Base-by-base conservation (phyloP, 768 basidiomycete genomes). In the Boletellus sp. region DNA sequence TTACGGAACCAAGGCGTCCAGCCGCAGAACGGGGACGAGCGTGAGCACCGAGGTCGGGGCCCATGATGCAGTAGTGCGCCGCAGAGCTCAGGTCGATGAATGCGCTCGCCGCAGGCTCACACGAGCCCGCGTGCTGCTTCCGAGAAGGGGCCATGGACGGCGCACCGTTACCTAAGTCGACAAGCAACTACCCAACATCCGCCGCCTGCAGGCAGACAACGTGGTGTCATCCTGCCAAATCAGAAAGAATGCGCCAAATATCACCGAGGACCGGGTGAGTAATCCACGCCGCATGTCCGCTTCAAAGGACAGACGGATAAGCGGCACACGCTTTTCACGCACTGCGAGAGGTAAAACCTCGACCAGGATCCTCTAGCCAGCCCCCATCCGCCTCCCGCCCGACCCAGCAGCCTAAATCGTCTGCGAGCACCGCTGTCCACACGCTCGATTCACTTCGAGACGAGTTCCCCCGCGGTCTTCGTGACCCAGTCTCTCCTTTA, bases 171-270 rank as follows among this genome's bases (percentile, higher is more conserved):
- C 74, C 69, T 75, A 78, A 66, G 64, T 60, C 62, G 70, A 62
- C 62, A 70, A 70, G 65, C 55, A 69, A 64, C 46, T 53, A 57
- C 58, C 55, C 47, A 72, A 74, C 73, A 69, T 65, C 61, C 55
- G 60, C 64, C 78, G 83, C 84, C 83, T 85, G 82, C 81, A 85
- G 84, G 84, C 84, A 82, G 70, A 73, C 75, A 84, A 84, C 84
- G 84, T 86, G 78, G 69, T 70, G 67, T 72, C 68, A 69, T 72
- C 56, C 49, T 67, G 50, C 66, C 68, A 62, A 67, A 80, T 81
- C 78, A 77, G 79, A 84, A 52, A 47, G 34, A 57, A 72, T 69
- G 71, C 61, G 64, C 70, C 71, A 73, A 75, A 73, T 74, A 56
- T 62, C 54, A 51, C 66, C 67, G 63, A 59, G 54, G 57, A 63